Evolutionary conservation across 2,329 filamentous ascomycete species (phyloP), one percentile per base, ranked within the genome.

Genomic region (Didymella sp.): DNA sequence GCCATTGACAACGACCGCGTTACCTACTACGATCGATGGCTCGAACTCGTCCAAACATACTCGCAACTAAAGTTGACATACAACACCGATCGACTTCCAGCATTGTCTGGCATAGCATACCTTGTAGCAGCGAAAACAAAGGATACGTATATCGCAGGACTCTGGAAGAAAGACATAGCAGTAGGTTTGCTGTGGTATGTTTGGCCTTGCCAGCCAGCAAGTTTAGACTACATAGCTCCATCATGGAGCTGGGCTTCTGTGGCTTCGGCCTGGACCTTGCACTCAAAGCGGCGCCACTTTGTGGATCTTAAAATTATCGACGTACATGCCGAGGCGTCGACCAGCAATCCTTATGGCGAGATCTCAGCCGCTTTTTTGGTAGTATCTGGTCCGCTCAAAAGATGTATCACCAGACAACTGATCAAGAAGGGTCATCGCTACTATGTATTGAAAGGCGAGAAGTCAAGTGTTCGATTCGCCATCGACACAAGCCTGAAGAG

Each of bases 151-250:
- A 35, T 53, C 19, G 59, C 59, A 12, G 55, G 59, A 4, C 44
- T 61, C 12, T 59, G 59, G 55, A 38, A 27, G 24, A 30, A 17
- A 9, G 45, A 60, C 15, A 42, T 60, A 25, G 28, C 27, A 22
- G 54, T 45, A 33, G 58, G 53, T 2, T 22, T 60, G 27, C 50
- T 60, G 24, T 60, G 54, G 58, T 45, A 49, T 15, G 48, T 51
- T 4, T 45, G 44, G 43, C 44, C 40, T 17, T 33, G 24, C 7
- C 38, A 33, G 35, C 27, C 40, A 17, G 27, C 15, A 4, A 17
- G 12, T n/a, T 9, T 31, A 2, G 30, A 17, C 2, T 53, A 53
- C 12, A 15, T 58, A 0, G 44, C 49, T 15, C 55, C 55, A 21
- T 30, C 44, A 9, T 58, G 49, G 55, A 58, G 55, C n/a, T 58